A percentile compares a stretch with the other conserved stretches of the same genome.
phyloP scores from a whole-genome alignment of 352 stramenopile species.

The Phytophthora hybrid region DNA sequence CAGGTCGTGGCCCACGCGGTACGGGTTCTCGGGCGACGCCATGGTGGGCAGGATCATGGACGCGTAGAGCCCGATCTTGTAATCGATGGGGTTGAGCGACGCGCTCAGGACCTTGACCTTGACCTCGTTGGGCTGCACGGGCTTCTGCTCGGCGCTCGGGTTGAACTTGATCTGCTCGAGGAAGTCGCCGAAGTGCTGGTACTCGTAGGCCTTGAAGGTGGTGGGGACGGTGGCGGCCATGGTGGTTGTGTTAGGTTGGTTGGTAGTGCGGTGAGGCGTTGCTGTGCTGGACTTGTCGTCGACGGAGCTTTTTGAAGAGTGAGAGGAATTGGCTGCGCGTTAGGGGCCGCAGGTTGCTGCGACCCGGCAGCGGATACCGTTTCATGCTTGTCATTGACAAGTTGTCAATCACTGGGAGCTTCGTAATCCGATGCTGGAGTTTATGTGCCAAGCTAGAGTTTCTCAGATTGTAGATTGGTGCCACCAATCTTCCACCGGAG shows the following conservation, averaged over 20 bases:
- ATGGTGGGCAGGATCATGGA: constrained; percentile 20
- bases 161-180: constrained; percentile 42
- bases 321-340: neutral
- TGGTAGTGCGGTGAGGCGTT: constrained; percentile 3
- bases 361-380: neutral
- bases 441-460: neutral
- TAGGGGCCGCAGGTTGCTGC: constrained; percentile 8
- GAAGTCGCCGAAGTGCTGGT: constrained; percentile 41
- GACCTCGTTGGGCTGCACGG: constrained; percentile 35
- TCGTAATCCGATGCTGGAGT: constrained; percentile 6
- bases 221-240: constrained; percentile 18
- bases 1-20: constrained; percentile 33
- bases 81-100: constrained; percentile 45
- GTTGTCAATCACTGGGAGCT: neutral
- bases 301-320: constrained; percentile 24
- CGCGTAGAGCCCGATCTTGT: constrained; percentile 24
- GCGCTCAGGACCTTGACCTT: constrained; percentile 45
- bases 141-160: constrained; percentile 14
- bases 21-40: constrained; percentile 12
- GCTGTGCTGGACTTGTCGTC: constrained; percentile 15
- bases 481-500: no score
- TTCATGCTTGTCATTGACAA: neutral
- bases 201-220: constrained; percentile 43
- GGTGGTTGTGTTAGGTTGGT: neutral
- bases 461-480: neutral